Evolutionary conservation across 257 asterid species (phyloP), one percentile per base, ranked within the genome.

Genomic region (Cordia subcordata): DNA sequence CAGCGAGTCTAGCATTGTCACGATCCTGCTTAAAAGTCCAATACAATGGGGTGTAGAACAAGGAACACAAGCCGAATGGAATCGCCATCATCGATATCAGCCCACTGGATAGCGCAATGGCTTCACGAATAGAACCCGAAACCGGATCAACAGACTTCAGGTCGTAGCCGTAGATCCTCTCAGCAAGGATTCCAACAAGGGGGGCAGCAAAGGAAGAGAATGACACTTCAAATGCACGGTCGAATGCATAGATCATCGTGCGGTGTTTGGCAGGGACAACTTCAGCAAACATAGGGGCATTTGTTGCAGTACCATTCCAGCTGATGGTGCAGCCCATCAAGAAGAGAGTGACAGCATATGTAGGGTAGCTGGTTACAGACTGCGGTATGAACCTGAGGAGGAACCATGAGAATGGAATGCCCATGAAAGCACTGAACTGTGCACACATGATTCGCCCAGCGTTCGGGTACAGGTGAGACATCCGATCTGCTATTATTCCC

Each of bases 201-300:
- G 99, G 99, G 27, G 97, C 99, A 1, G 96, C 99, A 49, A 88
- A 88, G 0, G 99, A 92, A 32, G 99, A 84, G 57, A 92, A 92
- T 1, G 99, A 88, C 13, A 80, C 94, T 59, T 92, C 99, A 20
- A 88, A 88, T 0, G 97, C 97, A 3, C 96, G 94, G 54, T 92
- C 99, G 52, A 88, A 86, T 10, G 99, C 99, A 38, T 88, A 92
- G 10, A 92, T 84, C 99, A 92, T 92, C 38, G 99, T 92, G 9
- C 96, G 96, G 55, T 92, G 91, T 57, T 68, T 88, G 60, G 95
- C 57, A 10, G 99, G 97, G 77, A 88, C 99, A 19, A 92, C 96
- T 81, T 92, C 97, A 5, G 97, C 99, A 33, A 92, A 92, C 95
- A 92, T 86, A 0, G 97, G 99, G 37, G 87, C 97, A 49, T 88